Evolutionary conservation across 2,329 filamentous ascomycete species (phyloP).

Genomic region (Karstenula rhodostoma): DNA sequence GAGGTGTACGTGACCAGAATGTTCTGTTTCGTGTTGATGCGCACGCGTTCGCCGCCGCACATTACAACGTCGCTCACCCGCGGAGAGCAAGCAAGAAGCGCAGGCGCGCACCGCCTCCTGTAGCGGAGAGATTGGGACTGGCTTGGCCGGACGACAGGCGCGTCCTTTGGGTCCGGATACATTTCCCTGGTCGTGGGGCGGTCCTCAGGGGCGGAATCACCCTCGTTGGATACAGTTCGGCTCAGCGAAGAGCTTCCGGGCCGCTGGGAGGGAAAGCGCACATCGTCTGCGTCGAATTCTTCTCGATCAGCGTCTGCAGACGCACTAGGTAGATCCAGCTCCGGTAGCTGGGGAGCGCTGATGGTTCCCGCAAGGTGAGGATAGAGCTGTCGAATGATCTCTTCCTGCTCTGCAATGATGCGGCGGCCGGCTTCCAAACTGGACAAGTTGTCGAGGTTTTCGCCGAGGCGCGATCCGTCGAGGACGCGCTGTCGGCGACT

Average conservation of each 20-base stretch:
- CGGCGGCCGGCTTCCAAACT: slow-evolving; percentile 44
- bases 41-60: slow-evolving; percentile 51
- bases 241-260: slow-evolving; percentile 22
- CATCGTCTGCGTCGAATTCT: slow-evolving; percentile 50
- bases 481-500: slow-evolving; percentile 49
- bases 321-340: slow-evolving; percentile 21
- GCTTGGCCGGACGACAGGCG: slow-evolving; percentile 40
- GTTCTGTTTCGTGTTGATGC: slow-evolving; percentile 54
- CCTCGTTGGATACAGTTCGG: slow-evolving; percentile 29
- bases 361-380: slow-evolving; percentile 49
- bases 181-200: slow-evolving; percentile 26
- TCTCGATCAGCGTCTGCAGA: slow-evolving; percentile 43
- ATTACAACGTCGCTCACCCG: slow-evolving; percentile 58
- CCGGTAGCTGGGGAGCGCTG: slow-evolving; percentile 18
- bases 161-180: slow-evolving; percentile 43
- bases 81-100: slow-evolving; percentile 53
- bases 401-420: slow-evolving; percentile 58
- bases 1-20: slow-evolving; percentile 53
- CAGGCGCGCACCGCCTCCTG: slow-evolving; percentile 57
- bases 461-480: slow-evolving; percentile 39
- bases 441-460: slow-evolving; percentile 43
- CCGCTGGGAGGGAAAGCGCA: slow-evolving; percentile 42
- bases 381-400: slow-evolving; percentile 57
- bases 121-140: slow-evolving; percentile 53
- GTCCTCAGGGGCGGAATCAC: slow-evolving; percentile 28